phyloP scores from a whole-genome alignment of 2,329 filamentous ascomycete species.

The Talaromyces atroroseus region DNA sequence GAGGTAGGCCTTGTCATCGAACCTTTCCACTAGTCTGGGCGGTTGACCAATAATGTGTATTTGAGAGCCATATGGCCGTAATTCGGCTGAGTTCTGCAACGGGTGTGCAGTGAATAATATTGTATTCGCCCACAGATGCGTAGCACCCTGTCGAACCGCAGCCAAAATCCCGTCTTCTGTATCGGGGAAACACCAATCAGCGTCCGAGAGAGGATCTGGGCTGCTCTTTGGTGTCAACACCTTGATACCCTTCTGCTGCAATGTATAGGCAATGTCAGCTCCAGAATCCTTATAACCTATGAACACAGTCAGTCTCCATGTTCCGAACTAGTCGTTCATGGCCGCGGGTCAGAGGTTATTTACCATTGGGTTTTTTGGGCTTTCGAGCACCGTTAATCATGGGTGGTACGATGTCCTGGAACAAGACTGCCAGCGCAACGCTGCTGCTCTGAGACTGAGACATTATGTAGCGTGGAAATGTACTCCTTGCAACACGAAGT shows the following conservation, averaged over 20 bases:
- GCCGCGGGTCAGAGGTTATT: too few relatives aligned
- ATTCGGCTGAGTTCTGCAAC: constrained; percentile 37
- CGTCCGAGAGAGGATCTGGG: constrained; percentile 27
- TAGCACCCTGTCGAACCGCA: constrained; percentile 39
- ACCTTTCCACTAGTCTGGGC: constrained; percentile 43
- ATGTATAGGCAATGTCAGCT: constrained; percentile 44
- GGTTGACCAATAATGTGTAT: constrained; percentile 44
- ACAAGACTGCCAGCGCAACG: constrained; percentile 40
- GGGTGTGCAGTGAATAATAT: constrained; percentile 47
- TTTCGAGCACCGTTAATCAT: constrained; percentile 45
- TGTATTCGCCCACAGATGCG: constrained; percentile 49
- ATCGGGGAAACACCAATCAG: constrained; percentile 42
- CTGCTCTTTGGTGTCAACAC: constrained; percentile 28
- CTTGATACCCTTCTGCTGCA: constrained; percentile 26
- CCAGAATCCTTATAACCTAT: constrained; percentile 47
- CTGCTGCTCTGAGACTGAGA: background rate
- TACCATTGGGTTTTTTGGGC: constrained; percentile 46
- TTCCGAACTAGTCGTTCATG: background rate
- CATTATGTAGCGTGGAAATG: background rate
- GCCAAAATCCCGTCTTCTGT: constrained; percentile 38
- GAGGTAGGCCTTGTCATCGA: constrained; percentile 48
- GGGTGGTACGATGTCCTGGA: constrained; percentile 45
- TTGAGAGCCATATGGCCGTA: constrained; percentile 25
- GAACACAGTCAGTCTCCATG: background rate
- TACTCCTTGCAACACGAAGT: background rate